phyloP scores from a whole-genome alignment of 495 filamentous ascomycete species.

The Lichenothelia convexa region DNA sequence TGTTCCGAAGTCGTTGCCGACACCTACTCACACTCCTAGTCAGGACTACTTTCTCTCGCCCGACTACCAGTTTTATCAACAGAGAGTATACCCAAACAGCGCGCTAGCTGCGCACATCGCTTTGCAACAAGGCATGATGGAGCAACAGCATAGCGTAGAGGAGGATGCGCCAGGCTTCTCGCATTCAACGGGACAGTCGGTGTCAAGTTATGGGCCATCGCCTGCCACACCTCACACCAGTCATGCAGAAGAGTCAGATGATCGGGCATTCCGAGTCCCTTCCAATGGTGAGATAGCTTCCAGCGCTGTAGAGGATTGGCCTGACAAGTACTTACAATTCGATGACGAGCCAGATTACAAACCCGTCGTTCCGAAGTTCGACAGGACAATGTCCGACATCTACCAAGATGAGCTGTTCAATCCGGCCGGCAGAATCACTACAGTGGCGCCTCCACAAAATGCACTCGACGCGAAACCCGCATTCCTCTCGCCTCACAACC shows the following conservation, averaged over 20 bases:
- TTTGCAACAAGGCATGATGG: conserved; percentile 37
- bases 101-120: conserved; percentile 29
- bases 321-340: conserved; percentile 42
- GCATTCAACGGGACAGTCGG: conserved; percentile 34
- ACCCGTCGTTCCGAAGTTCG: conserved; percentile 50
- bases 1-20: conserved; percentile 19
- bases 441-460: conserved; percentile 18
- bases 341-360: conserved; percentile 18
- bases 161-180: conserved; percentile 23
- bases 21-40: conserved; percentile 19
- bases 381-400: conserved; percentile 70
- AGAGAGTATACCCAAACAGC: conserved; percentile 10
- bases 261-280: conserved; percentile 12
- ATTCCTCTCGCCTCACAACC: conserved; percentile 35
- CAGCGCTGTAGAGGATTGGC: conserved; percentile 27
- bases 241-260: conserved; percentile 34
- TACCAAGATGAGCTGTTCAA: conserved; percentile 77
- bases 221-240: conserved; percentile 38
- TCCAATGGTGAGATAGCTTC: conserved; percentile 17
- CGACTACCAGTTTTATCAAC: conserved; percentile 6
- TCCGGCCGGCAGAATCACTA: conserved; percentile 39
- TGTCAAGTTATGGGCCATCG: conserved; percentile 35
- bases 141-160: conserved; percentile 26
- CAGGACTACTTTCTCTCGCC: conserved; percentile 13
- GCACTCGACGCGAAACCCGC: conserved; percentile 22